A percentile compares a stretch with the other conserved stretches of the same genome.
phyloP scores from a whole-genome alignment of 2,329 filamentous ascomycete species.

The Coleophoma crateriformis region DNA sequence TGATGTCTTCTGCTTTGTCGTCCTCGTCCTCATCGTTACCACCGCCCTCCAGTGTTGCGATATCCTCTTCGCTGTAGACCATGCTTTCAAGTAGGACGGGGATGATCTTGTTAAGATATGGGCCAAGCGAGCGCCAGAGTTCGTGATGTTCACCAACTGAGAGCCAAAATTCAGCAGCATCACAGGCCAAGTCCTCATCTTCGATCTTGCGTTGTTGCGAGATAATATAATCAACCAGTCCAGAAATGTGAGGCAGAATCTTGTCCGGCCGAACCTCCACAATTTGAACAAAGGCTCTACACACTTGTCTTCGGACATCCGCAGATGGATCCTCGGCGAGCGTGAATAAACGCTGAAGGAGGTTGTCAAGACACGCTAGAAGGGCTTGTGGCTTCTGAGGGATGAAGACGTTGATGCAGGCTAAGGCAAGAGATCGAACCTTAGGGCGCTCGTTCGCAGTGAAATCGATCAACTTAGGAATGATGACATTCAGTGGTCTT shows the following conservation, averaged over 20 bases:
- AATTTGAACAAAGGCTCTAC: conserved; percentile 85
- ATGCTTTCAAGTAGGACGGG: conserved; percentile 90
- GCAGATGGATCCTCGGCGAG: conserved; percentile 71
- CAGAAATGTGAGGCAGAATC: conserved; percentile 79
- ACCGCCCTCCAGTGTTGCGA: conserved; percentile 75
- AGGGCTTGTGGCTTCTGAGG: conserved; percentile 79
- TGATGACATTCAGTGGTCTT: conserved; percentile 78
- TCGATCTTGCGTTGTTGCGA: conserved; percentile 76
- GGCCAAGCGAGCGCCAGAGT: conserved; percentile 69
- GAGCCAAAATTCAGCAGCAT: conserved; percentile 97
- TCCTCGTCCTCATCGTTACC: conserved; percentile 89
- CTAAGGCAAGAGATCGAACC: conserved; percentile 74
- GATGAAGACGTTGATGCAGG: conserved; percentile 87
- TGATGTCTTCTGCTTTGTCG: conserved; percentile 85
- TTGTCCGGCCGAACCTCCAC: conserved; percentile 89
- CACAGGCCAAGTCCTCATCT: conserved; percentile 84
- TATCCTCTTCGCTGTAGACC: conserved; percentile 94
- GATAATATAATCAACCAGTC: conserved; percentile 89
- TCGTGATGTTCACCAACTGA: conserved; percentile 83
- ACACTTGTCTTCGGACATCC: conserved; percentile 88
- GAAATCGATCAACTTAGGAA: conserved; percentile 86
- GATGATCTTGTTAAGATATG: conserved; percentile 78
- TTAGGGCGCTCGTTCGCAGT: conserved; percentile 71
- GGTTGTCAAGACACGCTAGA: conserved; percentile 70
- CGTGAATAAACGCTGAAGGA: conserved; percentile 78